Base-by-base conservation (phyloP, 1,139 yeast species). In the Taphrina betulina region DNA sequence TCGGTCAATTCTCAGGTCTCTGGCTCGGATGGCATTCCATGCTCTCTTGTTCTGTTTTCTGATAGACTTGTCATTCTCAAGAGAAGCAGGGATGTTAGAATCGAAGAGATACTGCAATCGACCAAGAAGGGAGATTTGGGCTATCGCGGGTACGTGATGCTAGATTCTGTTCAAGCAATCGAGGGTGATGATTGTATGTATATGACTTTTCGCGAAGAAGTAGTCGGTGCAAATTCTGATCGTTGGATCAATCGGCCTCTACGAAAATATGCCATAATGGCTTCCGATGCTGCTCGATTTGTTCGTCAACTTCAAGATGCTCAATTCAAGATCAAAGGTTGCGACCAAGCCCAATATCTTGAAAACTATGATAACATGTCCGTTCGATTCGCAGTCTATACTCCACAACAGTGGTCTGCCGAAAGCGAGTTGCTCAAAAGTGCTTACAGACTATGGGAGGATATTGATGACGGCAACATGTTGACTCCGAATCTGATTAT, bases 11-110 rank as follows among this genome's bases (percentile, higher is more conserved):
- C 31, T 7, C 12, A 7, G 10, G 7, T 12, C 10, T 7, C 31
- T 12, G 12, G 31, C 31, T 43, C 36, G 16, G 45, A 40, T 33
- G 35, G 44, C 17, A 34, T 28, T 14, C 43, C 45, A 24, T 55
- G 54, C 37, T 33, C 54, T 22, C 41, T 50, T 12, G 22, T 50
- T 2, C 33, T 50, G 22, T 42, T 40, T 26, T 19, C 46, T n/a
- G 54, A 50, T 23, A 29, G 44, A 10, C 19, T 50, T n/a, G 29
- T 50, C 40, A 31, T 50, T n/a, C 46, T 50, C 14, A 50, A 50
- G 23, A 33, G 54, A 29, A 20, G 36, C 16, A 16, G 54, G 12
- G 24, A 23, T 20, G 33, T 28, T 5, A 33, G 54, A 0, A 12
- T 50, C 12, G 46, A 50, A 16, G 54, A 50, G 12, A 35, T 50